phyloP scores from a whole-genome alignment of 768 basidiomycete genomes.

The Cubamyces sp. region DNA sequence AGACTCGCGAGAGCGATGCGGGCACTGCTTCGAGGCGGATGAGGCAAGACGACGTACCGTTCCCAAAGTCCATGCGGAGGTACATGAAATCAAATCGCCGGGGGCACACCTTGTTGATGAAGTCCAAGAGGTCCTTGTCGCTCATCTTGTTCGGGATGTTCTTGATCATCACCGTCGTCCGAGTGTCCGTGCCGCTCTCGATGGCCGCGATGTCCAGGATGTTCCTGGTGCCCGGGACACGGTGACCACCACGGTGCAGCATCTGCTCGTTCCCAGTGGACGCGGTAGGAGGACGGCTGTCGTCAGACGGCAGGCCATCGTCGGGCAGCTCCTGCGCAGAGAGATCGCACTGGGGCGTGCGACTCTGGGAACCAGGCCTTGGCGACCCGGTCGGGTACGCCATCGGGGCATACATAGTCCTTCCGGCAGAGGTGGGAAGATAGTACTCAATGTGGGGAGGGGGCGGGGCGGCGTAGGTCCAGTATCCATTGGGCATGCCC shows the following conservation, averaged over 20 bases:
- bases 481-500: constrained; percentile 10
- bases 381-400: constrained; percentile 1
- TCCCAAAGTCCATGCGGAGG: constrained; percentile 83
- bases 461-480: constrained; percentile 22
- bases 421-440: constrained; percentile 7
- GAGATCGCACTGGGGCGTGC: background rate
- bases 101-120: constrained; percentile 73
- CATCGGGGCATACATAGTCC: background rate
- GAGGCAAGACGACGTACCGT: constrained; percentile 51
- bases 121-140: constrained; percentile 69
- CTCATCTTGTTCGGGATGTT: constrained; percentile 94
- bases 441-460: constrained; percentile 22
- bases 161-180: constrained; percentile 89
- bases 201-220: constrained; percentile 71
- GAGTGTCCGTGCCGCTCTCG: constrained; percentile 75
- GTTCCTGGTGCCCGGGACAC: constrained; percentile 42
- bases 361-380: background rate
- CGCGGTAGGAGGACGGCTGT: background rate
- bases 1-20: background rate
- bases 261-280: background rate
- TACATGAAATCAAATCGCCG: constrained; percentile 86
- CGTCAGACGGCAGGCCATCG: constrained; percentile 11
- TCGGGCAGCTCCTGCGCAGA: constrained; percentile 7
- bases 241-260: background rate
- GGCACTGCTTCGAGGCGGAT: too few relatives aligned